Conservation (phyloP, 139 green algal species). For the Micromonas pusilla region DNA sequence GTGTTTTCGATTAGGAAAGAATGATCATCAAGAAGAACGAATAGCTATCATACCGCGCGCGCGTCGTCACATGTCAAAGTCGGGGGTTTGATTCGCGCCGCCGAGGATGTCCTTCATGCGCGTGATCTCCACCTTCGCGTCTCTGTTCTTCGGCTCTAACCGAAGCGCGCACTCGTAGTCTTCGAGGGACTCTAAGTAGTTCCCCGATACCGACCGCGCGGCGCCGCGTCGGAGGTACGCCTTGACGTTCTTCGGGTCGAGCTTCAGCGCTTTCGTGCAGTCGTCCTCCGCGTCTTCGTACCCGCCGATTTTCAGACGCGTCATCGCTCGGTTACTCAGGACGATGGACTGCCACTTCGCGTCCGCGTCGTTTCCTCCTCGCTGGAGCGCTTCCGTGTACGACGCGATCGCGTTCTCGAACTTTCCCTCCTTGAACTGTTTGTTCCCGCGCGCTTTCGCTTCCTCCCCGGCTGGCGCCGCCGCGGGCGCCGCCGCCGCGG, state of each 20-base stretch:
- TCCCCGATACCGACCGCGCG: not conserved
- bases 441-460: conserved; percentile 17
- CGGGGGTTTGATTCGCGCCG: not conserved
- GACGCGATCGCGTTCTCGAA: conserved; percentile 35
- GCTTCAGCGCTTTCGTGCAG: conserved; percentile 38
- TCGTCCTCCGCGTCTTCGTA: conserved; percentile 43
- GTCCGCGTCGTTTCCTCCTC: not conserved
- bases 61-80: not conserved
- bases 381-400: conserved; percentile 31
- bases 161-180: conserved; percentile 14
- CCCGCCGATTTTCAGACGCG: conserved; percentile 47
- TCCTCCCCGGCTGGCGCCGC: not conserved
- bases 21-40: not conserved
- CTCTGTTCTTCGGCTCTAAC: conserved; percentile 16
- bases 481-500: no score
- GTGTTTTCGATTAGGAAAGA: conserved; percentile 65
- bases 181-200: conserved; percentile 6
- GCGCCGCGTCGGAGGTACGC: not conserved
- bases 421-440: conserved; percentile 17
- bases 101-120: conserved; percentile 10
- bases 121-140: not conserved
- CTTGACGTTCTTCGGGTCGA: conserved; percentile 33
- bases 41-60: not conserved
- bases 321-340: conserved; percentile 43
- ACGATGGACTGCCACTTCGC: not conserved